Percentiles rank a stretch among this genome's conserved stretches.
These are phyloP conservation scores for Citrullus colocynthis DNA, from an alignment of 306 rosid genomes.

Conservation along the genomic window DNA sequence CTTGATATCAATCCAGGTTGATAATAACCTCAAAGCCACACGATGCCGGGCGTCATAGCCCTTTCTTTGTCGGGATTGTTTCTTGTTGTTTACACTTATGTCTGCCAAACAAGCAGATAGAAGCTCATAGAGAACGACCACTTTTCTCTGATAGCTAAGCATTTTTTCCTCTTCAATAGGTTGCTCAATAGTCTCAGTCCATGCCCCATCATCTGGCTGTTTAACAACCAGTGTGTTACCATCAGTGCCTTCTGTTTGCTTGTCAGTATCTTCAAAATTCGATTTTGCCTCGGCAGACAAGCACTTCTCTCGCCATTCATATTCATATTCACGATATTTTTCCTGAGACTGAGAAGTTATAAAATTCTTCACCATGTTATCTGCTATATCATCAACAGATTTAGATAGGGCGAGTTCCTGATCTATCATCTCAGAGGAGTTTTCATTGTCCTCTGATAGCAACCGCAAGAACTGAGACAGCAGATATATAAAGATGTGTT, in stretches of 20 bases:
- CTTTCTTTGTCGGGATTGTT: slow-evolving; percentile 45
- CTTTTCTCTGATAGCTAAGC: slow-evolving; percentile 69
- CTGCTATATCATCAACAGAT: slow-evolving; percentile 46
- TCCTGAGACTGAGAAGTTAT: slow-evolving; percentile 37
- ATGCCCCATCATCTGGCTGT: slow-evolving; percentile 17
- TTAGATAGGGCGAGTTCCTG: slow-evolving; percentile 55
- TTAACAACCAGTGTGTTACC: slow-evolving; percentile 14
- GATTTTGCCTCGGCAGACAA: slow-evolving; percentile 30
- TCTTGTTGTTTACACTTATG: slow-evolving; percentile 29
- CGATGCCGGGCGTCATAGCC: slow-evolving; percentile 93
- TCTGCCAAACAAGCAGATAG: slow-evolving; percentile 73
- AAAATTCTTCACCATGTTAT: slow-evolving; percentile 28
- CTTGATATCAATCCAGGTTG: slow-evolving; percentile 82
- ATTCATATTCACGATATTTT: slow-evolving; percentile 44
- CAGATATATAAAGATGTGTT: neutral
- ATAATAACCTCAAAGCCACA: slow-evolving; percentile 54
- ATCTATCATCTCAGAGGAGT: slow-evolving; percentile 40
- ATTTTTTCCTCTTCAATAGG: slow-evolving; percentile 50
- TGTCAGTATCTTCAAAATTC: slow-evolving; percentile 25
- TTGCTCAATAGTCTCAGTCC: slow-evolving; percentile 25
- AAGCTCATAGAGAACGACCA: slow-evolving; percentile 67
- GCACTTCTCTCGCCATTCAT: slow-evolving; percentile 49
- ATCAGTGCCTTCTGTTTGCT: slow-evolving; percentile 16
- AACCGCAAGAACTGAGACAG: slow-evolving; percentile 60
- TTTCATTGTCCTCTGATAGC: slow-evolving; percentile 51